Percentiles rank a stretch among this genome's conserved stretches.
Evolutionary conservation across 2,329 filamentous ascomycete genomes (phyloP).

Genomic region (Penicillium janthinellum): DNA sequence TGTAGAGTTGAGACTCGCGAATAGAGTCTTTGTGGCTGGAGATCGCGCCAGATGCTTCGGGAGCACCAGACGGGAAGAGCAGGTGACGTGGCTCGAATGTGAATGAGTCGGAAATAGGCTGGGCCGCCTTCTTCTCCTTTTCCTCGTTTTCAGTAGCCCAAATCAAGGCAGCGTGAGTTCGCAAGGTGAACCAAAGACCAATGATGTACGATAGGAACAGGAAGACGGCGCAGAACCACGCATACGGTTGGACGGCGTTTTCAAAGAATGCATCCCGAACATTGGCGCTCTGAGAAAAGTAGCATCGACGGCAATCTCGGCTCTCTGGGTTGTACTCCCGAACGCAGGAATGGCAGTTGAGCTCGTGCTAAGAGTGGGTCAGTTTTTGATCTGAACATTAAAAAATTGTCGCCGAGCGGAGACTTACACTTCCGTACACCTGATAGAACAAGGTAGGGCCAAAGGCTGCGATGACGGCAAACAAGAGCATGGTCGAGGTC

Average conservation of each 20-base stretch:
- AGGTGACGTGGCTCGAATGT: constrained; percentile 40
- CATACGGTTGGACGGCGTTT: constrained; percentile 89
- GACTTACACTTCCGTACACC: constrained; percentile 83
- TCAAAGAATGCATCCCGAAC: constrained; percentile 86
- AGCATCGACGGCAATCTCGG: constrained; percentile 84
- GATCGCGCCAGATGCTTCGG: constrained; percentile 36
- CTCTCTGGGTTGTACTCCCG: constrained; percentile 51
- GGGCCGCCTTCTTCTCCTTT: constrained; percentile 58
- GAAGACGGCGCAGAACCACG: constrained; percentile 80
- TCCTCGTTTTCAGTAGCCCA: constrained; percentile 86
- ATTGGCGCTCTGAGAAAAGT: constrained; percentile 84
- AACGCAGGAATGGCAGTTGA: constrained; percentile 73
- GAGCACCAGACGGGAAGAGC: constrained; percentile 33
- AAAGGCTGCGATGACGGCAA: constrained; percentile 93
- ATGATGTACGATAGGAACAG: constrained; percentile 93
- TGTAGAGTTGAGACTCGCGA: constrained; percentile 86
- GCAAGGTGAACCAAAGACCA: constrained; percentile 90
- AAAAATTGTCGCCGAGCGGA: not conserved
- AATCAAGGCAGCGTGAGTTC: constrained; percentile 94
- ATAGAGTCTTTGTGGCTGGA: constrained; percentile 67
- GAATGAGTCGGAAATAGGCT: constrained; percentile 31
- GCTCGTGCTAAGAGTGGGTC: constrained; percentile 67
- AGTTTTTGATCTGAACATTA: constrained; percentile 31
- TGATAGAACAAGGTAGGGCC: constrained; percentile 97
- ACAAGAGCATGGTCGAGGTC: constrained; percentile 95